phyloP scores from a whole-genome alignment of 176 grass and related monocot genomes.

The Hyparrhenia diplandra region DNA sequence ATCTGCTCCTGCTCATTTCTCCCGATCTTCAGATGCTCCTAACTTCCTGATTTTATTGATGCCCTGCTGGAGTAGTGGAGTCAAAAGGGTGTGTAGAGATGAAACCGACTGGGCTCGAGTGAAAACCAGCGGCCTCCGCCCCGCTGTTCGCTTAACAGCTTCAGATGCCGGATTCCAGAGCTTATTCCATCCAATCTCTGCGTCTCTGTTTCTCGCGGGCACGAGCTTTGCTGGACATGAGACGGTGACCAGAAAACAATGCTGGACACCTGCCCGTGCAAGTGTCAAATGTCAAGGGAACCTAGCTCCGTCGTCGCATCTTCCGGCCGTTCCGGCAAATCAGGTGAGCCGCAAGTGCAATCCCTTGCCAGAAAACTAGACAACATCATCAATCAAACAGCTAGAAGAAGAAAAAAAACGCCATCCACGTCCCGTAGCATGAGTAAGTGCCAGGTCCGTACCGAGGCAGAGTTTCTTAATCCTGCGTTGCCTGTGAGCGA shows the following conservation, averaged over 20 bases:
- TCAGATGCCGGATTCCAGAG: not conserved
- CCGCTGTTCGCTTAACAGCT: not conserved
- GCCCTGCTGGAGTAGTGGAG: not conserved
- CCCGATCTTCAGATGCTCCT: not conserved
- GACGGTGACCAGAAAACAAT: not conserved
- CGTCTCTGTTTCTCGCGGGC: not conserved
- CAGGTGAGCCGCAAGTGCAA: not conserved
- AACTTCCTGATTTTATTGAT: not conserved
- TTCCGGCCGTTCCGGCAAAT: not conserved
- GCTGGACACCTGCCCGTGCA: not conserved
- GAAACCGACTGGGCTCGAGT: not conserved
- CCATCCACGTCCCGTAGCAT: not conserved
- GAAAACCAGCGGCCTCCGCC: not conserved
- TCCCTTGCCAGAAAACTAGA: not conserved
- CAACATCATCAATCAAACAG: not conserved
- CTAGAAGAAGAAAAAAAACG: not conserved
- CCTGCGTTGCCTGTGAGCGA: not conserved
- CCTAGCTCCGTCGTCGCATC: not conserved
- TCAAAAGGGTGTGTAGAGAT: not conserved
- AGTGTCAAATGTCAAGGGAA: not conserved
- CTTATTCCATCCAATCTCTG: not conserved
- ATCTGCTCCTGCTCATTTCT: not conserved
- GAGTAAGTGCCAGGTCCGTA: not conserved
- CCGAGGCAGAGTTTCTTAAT: not conserved
- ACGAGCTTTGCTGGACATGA: not conserved